Evolutionary conservation across 2,329 filamentous ascomycete genomes (phyloP), one percentile per base, ranked within the genome.

Genomic region (Talaromyces islandicus): DNA sequence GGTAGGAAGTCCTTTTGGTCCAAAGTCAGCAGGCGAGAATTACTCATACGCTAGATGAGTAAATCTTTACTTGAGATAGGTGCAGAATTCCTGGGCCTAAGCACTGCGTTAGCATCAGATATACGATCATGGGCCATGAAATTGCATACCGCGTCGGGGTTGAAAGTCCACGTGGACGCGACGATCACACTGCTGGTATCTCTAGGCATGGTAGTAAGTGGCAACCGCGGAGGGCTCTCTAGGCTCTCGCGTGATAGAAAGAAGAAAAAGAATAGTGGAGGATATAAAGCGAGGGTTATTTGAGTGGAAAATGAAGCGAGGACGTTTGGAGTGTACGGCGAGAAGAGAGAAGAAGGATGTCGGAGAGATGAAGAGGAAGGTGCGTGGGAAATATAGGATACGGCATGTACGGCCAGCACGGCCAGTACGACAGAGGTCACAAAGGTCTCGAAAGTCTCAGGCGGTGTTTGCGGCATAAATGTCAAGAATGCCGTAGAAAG

Each of bases 111-210:
- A 46, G 43, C 43, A 46, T n/a, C 35, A 7, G 6, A 7, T 38
- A 7, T 5, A 38, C 35, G 12, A 38, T 38, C 5, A 6, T n/a
- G 35, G n/a, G 4, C 14, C 35, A 38, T 38, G 35, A n/a, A n/a
- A 38, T n/a, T 14, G 14, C 68, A 61, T 65, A 74, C 71, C 14
- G 65, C 71, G 19, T 69, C 67, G 9, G 63, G 62, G 38, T 73
- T 71, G 32, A 75, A 72, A 0, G 62, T 67, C 69, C 70, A 74
- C 48, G 68, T 70, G 0, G 71, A 73, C 1, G 69, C 71, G 27
- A 74, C 50, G 0, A 66, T 71, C 51, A 73, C 35, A 3, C 64
- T 64, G 43, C 67, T 64, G 2, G 19, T 46, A 5, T 24, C 43
- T 24, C 56, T 38, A 3, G 63, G 62, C 65, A 70, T 69, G 24